Evolutionary conservation across 2,329 filamentous ascomycete genomes (phyloP).

Genomic region (Fusarium sp.): DNA sequence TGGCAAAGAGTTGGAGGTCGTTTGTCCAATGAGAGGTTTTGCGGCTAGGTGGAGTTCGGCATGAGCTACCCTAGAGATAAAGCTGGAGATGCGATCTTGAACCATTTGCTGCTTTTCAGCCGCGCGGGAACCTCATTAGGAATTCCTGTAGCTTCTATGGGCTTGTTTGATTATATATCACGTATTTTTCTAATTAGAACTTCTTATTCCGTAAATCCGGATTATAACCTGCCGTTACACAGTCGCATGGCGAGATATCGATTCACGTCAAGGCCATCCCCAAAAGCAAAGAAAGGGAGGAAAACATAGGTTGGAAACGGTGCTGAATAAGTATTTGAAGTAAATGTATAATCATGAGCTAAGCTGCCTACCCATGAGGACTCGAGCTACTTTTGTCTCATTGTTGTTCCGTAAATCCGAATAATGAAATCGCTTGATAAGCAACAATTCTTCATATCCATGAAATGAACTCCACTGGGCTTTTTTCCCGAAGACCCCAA

Average conservation of each 20-base stretch:
- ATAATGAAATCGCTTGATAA: not conserved
- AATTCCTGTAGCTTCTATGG: accelerated
- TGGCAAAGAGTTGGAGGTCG: slow-evolving; percentile 16
- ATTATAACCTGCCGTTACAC: not conserved
- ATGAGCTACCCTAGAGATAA: not conserved
- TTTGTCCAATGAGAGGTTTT: slow-evolving; percentile 21
- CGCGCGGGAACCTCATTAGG: not conserved
- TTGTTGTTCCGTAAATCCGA: not conserved
- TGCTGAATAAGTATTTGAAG: not conserved
- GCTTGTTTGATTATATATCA: not conserved
- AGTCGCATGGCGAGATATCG: not conserved
- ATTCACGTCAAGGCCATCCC: not conserved
- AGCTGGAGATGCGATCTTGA: not conserved
- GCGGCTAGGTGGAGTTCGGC: slow-evolving; percentile 24
- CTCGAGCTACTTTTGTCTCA: not conserved
- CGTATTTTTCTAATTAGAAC: accelerated
- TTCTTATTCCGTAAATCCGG: not conserved
- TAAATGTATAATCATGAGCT: not conserved
- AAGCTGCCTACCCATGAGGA: not conserved
- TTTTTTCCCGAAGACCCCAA: not conserved
- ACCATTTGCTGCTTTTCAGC: not conserved
- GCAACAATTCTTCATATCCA: not conserved
- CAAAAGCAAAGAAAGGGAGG: not conserved
- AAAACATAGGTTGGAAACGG: not conserved
- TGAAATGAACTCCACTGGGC: not conserved